A percentile compares a stretch with the other conserved stretches of the same genome.
Evolutionary conservation across 352 stramenopile species (phyloP).

Genomic region (Thalassiosira exigua): DNA sequence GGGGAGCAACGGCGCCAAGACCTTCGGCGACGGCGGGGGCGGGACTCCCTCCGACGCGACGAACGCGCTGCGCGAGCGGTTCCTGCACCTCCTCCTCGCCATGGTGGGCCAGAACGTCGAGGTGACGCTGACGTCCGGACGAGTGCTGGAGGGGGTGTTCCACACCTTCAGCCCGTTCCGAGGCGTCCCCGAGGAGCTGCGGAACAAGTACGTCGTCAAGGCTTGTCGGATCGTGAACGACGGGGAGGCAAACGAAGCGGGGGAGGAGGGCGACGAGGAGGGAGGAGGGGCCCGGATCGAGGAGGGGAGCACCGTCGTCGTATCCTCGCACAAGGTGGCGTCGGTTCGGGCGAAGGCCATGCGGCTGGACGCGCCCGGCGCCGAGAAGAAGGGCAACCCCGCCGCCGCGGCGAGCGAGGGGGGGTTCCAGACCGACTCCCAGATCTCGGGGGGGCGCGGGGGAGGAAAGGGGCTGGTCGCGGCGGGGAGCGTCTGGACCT

Average conservation of each 20-base stretch:
- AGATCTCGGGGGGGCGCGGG: constrained; percentile 86
- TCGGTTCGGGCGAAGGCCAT: constrained; percentile 64
- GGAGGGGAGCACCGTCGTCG: constrained; percentile 66
- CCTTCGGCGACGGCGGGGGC: not conserved
- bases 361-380: constrained; percentile 42
- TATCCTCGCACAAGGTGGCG: constrained; percentile 62
- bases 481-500: constrained; percentile 76
- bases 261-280: too few species aligned
- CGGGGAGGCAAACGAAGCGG: constrained; percentile 3
- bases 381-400: constrained; percentile 13
- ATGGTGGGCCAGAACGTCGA: constrained; percentile 74
- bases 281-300: constrained; percentile 14
- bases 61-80: constrained; percentile 65
- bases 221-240: constrained; percentile 46
- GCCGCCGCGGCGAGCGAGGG: constrained; percentile 17
- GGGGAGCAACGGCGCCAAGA: not conserved
- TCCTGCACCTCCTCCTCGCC: constrained; percentile 70
- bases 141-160: constrained; percentile 77
- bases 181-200: constrained; percentile 34
- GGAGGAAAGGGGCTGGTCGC: constrained; percentile 57
- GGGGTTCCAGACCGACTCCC: constrained; percentile 87
- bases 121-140: constrained; percentile 53
- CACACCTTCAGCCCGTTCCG: constrained; percentile 78
- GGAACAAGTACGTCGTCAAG: constrained; percentile 77
- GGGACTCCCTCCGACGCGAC: not conserved